Evolutionary conservation across 345 rosid genomes (phyloP), one percentile per base, ranked within the genome.

Genomic region (Balakata baccata): DNA sequence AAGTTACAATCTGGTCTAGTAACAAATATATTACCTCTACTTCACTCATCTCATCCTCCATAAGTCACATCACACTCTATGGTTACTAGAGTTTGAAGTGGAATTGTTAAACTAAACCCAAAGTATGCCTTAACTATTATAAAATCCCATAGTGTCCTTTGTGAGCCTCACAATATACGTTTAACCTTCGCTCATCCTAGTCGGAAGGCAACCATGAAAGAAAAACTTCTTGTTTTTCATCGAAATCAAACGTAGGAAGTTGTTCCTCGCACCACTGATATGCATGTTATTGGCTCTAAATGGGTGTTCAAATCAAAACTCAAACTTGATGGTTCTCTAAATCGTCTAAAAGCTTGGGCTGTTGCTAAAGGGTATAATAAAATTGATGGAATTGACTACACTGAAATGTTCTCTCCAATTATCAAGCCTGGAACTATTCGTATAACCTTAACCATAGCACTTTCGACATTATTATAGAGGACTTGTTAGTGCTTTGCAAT

Each of bases 1-100:
- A 7, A 2, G 3, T 0, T 0, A 11, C n/a, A 10, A 37, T 14
- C 29, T 7, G 54, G 0, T 22, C 53, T 3, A 0, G 14, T 7
- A 0, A 1, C 14, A 43, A 6, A 7, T 12, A 4, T 3, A 20
- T 0, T 18, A 66, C n/a, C 43, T 22, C 1, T 0, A 12, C 0
- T 18, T 29, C 7, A 13, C 0, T 37, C 16, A 6, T 17, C 14
- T 52, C 57, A 53, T 2, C 47, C 39, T 23, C 0, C 0, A 49
- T 1, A 50, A 4, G 9, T 16, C 3, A 2, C 54, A 16, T 10
- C 17, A 10, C 61, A 38, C 7, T 1, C 49, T 37, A 68, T 68
- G 25, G 14, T 68, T 11, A 52, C 71, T 68, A 11, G 8, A 34
- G 16, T 49, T 16, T 2, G 34, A 52, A 6, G 0, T 12, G 61